Percentiles rank a stretch among this genome's conserved stretches.
phyloP scores from a whole-genome alignment of 2,329 filamentous ascomycete species.

The Myriosclerotinia duriaeana region DNA sequence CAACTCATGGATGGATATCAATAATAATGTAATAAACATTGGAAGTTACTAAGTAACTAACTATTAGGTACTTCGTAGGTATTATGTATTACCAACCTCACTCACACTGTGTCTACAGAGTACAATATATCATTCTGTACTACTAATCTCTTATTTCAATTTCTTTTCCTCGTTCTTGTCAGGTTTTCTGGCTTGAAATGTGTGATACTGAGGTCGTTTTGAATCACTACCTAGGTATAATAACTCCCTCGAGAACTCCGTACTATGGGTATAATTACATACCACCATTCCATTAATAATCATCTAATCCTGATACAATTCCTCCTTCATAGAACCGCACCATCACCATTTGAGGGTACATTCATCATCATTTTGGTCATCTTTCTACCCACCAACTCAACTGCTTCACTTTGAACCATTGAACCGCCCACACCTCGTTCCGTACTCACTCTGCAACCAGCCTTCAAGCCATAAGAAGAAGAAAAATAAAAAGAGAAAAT shows the following conservation, averaged over 20 bases:
- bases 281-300: background rate
- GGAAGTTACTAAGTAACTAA: background rate
- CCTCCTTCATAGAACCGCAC: constrained; percentile 12
- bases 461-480: background rate
- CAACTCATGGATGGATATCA: too few relatives aligned
- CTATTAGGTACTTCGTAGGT: background rate
- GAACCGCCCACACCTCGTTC: background rate
- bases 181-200: background rate
- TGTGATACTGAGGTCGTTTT: constrained; percentile 14
- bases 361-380: background rate
- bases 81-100: background rate
- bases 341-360: background rate
- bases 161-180: too few relatives aligned
- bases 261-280: background rate
- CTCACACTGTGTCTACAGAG: background rate
- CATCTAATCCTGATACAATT: constrained; percentile 20
- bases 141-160: background rate
- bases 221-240: background rate
- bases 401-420: constrained; percentile 2
- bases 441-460: constrained; percentile 2
- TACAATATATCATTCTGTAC: background rate
- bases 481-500: background rate
- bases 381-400: background rate
- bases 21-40: constrained; percentile 1
- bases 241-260: too few relatives aligned